Conservation (phyloP, 2,329 filamentous ascomycete species). For the Cryphonectria parasitica region DNA sequence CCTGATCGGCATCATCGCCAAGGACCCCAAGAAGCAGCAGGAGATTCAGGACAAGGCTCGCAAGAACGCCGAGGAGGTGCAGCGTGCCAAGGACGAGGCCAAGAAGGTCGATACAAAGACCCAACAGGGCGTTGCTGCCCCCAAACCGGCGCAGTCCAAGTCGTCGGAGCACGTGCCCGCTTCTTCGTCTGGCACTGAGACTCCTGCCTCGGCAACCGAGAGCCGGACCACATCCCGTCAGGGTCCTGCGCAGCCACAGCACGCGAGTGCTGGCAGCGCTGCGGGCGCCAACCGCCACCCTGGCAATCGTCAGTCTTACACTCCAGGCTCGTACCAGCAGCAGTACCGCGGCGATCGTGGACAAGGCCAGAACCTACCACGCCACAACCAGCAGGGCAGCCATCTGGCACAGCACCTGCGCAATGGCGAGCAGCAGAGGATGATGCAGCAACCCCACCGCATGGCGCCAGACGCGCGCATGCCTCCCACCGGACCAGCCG, state of each 20-base stretch:
- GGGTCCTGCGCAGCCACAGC: slow-evolving; percentile 38
- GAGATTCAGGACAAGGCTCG: slow-evolving; percentile 89
- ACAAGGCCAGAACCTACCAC: slow-evolving; percentile 40
- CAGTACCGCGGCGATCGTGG: slow-evolving; percentile 50
- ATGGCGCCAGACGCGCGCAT: slow-evolving; percentile 68
- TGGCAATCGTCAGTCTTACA: slow-evolving; percentile 52
- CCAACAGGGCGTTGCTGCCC: slow-evolving; percentile 49
- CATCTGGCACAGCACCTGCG: slow-evolving; percentile 46
- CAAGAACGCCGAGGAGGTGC: slow-evolving; percentile 70
- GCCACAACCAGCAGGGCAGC: slow-evolving; percentile 48
- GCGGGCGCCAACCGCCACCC: slow-evolving; percentile 48
- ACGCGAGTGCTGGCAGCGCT: slow-evolving; percentile 33
- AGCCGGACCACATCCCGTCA: slow-evolving; percentile 26
- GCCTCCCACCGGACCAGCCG: slow-evolving; percentile 74
- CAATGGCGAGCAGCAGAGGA: slow-evolving; percentile 57
- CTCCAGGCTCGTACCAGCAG: slow-evolving; percentile 51
- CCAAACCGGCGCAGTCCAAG: slow-evolving; percentile 52
- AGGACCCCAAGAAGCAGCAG: slow-evolving; percentile 92
- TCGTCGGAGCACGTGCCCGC: slow-evolving; percentile 34
- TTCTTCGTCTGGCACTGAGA: slow-evolving; percentile 27
- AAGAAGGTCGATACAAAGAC: slow-evolving; percentile 50
- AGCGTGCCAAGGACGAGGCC: slow-evolving; percentile 26
- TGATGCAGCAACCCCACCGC: slow-evolving; percentile 45
- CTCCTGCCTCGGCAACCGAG: slow-evolving; percentile 37
- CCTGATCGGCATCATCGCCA: slow-evolving; percentile 91